Evolutionary conservation across 352 stramenopile genomes (phyloP).

Genomic region (Phytophthora ohioensis): DNA sequence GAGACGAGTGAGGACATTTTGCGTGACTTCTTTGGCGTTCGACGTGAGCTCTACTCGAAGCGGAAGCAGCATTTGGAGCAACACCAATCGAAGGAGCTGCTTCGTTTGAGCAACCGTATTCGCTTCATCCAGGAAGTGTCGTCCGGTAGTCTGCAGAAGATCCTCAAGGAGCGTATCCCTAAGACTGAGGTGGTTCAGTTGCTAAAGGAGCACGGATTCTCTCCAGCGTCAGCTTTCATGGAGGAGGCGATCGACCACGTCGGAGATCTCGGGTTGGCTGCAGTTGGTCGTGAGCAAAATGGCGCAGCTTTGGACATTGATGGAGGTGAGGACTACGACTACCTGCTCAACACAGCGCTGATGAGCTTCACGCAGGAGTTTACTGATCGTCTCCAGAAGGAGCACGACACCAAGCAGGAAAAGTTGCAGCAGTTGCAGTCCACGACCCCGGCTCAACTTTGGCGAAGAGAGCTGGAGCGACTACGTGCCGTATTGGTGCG

Average conservation of each 20-base stretch:
- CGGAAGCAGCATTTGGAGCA: constrained; percentile 86
- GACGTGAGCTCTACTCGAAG: constrained; percentile 89
- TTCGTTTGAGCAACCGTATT: constrained; percentile 96
- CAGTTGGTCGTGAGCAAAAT: constrained; percentile 30
- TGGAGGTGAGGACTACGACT: constrained; percentile 92
- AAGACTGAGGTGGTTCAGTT: constrained; percentile 68
- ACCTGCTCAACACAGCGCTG: constrained; percentile 98
- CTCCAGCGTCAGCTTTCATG: constrained; percentile 61
- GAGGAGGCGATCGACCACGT: constrained; percentile 45
- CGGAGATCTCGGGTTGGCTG: constrained; percentile 32
- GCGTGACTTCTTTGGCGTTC: constrained; percentile 94
- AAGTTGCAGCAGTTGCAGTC: constrained; percentile 90
- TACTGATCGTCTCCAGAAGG: constrained; percentile 90
- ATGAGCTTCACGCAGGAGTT: constrained; percentile 98
- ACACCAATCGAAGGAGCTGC: constrained; percentile 86
- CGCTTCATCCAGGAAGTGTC: constrained; percentile 97
- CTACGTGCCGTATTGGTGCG: constrained; percentile 69
- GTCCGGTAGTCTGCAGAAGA: constrained; percentile 92
- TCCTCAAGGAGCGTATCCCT: constrained; percentile 77
- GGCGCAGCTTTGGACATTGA: constrained; percentile 37
- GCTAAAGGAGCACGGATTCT: constrained; percentile 56
- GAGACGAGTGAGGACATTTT: constrained; percentile 92
- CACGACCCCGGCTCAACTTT: constrained; percentile 90
- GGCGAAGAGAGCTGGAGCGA: constrained; percentile 71
- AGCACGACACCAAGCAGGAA: constrained; percentile 91